Evolutionary conservation across 106 monocot species (phyloP), one percentile per base, ranked within the genome.

Genomic region (Triglochin maritima): DNA sequence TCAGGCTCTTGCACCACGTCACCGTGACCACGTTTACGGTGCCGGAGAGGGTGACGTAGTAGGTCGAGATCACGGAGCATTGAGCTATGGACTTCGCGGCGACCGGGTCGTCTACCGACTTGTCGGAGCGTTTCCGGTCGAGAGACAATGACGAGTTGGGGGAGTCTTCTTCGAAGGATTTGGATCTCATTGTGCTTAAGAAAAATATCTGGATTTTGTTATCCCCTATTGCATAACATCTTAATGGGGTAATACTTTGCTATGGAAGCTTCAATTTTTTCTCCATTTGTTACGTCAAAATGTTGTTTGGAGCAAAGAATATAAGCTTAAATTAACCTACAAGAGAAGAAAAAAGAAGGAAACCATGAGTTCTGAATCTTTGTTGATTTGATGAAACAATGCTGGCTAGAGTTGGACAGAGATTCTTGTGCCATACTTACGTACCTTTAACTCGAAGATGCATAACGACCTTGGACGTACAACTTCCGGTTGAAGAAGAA

Each of bases 1-100:
- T 88, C 63, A 86, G 81, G 68, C 44, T 88, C 63, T 80, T 84
- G 56, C 45, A 78, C 96, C 96, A 98, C 9, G 52, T 42, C 1
- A 91, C 74, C 2, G 91, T 98, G 44, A 91, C 86, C 0, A 6
- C 69, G 3, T 69, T 78, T 1, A 17, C 47, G 0, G 16, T 55
- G 44, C 82, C 84, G 8, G 57, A 74, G 67, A 98, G 71, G 66
- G 67, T 65, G 12, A 75, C 73, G 13, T 71, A 79, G 74, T 91
- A 98, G 50, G 84, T 46, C 11, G 86, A 77, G 41, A 77, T 57
- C 9, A 82, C 86, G 2, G 96, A 91, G 72, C 82, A 78, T 11
- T 87, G 90, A 11, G 68, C 67, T 5, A 80, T 49, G n/a, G 79
- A 44, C 47, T 72, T 73, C 16, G 76, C 72, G 2, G 44, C 13